phyloP scores from a whole-genome alignment of 1,139 yeast genomes.

The Kluyveromyces sp. region DNA sequence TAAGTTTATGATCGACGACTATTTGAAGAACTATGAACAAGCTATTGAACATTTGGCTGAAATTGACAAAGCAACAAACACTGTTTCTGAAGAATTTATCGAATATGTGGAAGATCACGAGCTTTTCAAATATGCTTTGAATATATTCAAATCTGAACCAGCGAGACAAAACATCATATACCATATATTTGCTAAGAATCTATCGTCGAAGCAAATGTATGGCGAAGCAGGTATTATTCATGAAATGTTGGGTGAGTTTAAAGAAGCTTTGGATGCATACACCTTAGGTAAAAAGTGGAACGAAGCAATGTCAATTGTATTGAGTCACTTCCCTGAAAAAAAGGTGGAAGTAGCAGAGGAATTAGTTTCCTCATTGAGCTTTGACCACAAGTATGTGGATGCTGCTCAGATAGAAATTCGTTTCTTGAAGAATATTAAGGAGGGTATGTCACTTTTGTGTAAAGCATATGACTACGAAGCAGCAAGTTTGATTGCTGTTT shows the following conservation, averaged over 20 bases:
- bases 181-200: conserved; percentile 51
- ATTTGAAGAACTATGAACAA: conserved; percentile 55
- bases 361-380: conserved; percentile 52
- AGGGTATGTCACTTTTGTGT: conserved; percentile 62
- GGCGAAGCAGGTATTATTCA: conserved; percentile 70
- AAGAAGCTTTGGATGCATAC: conserved; percentile 63
- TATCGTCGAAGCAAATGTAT: conserved; percentile 49
- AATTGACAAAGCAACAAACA: conserved; percentile 34
- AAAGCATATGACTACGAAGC: conserved; percentile 68
- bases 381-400: conserved; percentile 66
- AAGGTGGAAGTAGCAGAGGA: conserved; percentile 44
- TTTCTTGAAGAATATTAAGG: conserved; percentile 52
- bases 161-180: conserved; percentile 49
- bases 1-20: conserved; percentile 71
- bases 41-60: conserved; percentile 64
- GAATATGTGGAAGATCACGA: conserved; percentile 66
- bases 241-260: conserved; percentile 55
- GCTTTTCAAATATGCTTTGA: conserved; percentile 65
- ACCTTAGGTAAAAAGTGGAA: conserved; percentile 71
- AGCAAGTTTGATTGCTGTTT: conserved; percentile 60
- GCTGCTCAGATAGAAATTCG: conserved; percentile 75
- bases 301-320: conserved; percentile 65
- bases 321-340: conserved; percentile 33
- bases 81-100: conserved; percentile 51
- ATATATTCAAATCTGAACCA: conserved; percentile 52